phyloP scores from a whole-genome alignment of 129 eudicot species.

The Flaveria bidentis region DNA sequence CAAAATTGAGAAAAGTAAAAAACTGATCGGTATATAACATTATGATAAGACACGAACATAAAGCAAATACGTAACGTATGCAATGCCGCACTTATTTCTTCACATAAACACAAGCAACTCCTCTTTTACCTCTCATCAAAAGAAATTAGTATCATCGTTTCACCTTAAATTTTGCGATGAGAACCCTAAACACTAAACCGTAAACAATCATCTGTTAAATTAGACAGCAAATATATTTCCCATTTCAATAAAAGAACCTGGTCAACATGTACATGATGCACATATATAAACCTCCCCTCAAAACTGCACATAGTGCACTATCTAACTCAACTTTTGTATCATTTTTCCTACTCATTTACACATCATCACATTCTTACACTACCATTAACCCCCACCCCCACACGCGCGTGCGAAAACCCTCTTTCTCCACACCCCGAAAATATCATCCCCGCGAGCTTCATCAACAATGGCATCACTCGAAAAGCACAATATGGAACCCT shows the following conservation, averaged over 20 bases:
- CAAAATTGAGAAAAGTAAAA: no score
- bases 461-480: neutral
- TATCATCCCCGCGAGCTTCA: neutral
- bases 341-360: constrained; percentile 47
- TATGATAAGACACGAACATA: no score
- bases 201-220: neutral
- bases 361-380: constrained; percentile 37
- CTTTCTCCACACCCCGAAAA: constrained; percentile 9
- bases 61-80: no score
- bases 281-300: constrained; percentile 34
- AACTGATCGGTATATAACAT: no score
- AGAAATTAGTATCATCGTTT: no score
- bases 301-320: constrained; percentile 29
- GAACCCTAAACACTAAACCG: no score
- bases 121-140: no score
- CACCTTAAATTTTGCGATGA: no score
- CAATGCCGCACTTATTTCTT: no score
- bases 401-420: neutral
- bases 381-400: neutral
- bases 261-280: constrained; percentile 42
- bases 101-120: no score
- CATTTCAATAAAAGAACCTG: constrained; percentile 31
- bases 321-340: constrained; percentile 39
- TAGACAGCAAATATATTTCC: constrained; percentile 36
- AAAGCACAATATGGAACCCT: constrained; percentile 19